phyloP scores from a whole-genome alignment of 257 asterid species.

The Linderniella brevidens region DNA sequence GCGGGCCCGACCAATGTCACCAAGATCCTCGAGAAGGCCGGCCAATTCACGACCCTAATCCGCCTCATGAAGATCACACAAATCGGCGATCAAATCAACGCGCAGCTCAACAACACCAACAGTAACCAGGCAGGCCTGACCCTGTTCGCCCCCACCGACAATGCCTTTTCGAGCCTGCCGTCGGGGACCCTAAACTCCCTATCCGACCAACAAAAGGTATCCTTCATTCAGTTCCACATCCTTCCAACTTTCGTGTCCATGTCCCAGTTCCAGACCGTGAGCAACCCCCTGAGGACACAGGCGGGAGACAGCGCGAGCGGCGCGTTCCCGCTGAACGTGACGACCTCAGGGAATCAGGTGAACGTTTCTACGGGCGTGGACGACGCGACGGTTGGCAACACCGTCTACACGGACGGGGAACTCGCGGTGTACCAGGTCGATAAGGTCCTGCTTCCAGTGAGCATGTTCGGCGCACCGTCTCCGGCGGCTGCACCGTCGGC shows the following conservation, averaged over 20 bases:
- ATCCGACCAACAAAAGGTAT: conserved; percentile 54
- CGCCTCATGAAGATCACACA: conserved; percentile 48
- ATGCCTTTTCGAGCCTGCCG: conserved; percentile 45
- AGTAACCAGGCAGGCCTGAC: conserved; percentile 35
- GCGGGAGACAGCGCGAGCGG: conserved; percentile 51
- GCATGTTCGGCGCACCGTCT: conserved; percentile 46
- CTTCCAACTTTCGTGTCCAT: conserved; percentile 36
- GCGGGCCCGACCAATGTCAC: conserved; percentile 76
- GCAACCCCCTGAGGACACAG: conserved; percentile 73
- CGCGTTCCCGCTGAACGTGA: conserved; percentile 53
- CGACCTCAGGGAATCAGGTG: conserved; percentile 63
- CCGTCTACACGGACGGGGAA: conserved; percentile 49
- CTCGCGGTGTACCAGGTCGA: conserved; percentile 77
- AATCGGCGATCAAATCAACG: conserved; percentile 53
- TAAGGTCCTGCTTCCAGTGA: conserved; percentile 64
- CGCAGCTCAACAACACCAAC: conserved; percentile 68
- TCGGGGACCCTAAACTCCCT: conserved; percentile 62
- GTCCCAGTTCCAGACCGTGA: conserved; percentile 72
- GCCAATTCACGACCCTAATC: conserved; percentile 61
- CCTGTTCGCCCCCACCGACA: conserved; percentile 68
- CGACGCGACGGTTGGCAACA: conserved; percentile 46
- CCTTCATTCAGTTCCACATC: conserved; percentile 52
- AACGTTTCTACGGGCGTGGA: conserved; percentile 66
- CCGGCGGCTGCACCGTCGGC: conserved; percentile 39
- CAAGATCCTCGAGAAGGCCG: conserved; percentile 75